Base-by-base conservation (phyloP, 495 filamentous ascomycete species). In the Penicillium cataractarum region DNA sequence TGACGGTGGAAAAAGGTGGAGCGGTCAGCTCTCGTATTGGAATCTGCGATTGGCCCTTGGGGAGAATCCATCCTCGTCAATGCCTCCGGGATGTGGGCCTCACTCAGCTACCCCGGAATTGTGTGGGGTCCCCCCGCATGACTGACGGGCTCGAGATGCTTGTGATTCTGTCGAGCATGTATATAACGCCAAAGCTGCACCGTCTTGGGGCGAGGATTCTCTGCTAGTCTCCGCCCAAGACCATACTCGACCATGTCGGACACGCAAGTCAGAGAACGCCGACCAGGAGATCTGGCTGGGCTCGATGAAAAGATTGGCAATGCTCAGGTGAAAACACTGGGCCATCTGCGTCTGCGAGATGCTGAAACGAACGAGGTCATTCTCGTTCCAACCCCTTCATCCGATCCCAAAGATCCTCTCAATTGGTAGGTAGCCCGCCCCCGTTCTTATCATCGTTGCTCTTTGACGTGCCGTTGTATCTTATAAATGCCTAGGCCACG, bases 261-360 rank as follows among this genome's bases (percentile, higher is more conserved):
- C 24, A 29, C 24, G 4, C 48, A 51, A 51, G 13, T 51, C 26
- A 31, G 27, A 31, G 48, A 51, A 17, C 40, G 40, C 19, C 40
- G 40, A 9, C 7, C 40, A 44, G 40, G 7, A 6, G 40, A 10
- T 10, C 7, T 7, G 19, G n/a, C 40, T 2, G 33, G 9, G 12
- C 1, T 37, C 33, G 19, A 44, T 21, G 40, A 44, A 19, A 51
- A 51, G 5, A 51, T 26, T 27, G 24, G 48, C 10, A 27, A 37
- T 19, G 33, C 61, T 17, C 51, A 65, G 22, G 33, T 44, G 19
- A 65, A 65, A 22, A 62, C 63, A 22, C 72, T 83, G 6, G 82
- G 83, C 15, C 76, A 76, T 65, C 71, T 84, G 40, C 81, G 79
- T 22, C 75, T 84, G 10, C 79, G 79, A 44, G 61, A 85, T 67